phyloP scores from a whole-genome alignment of 2,329 filamentous ascomycete species.

The Microdochium nivale region DNA sequence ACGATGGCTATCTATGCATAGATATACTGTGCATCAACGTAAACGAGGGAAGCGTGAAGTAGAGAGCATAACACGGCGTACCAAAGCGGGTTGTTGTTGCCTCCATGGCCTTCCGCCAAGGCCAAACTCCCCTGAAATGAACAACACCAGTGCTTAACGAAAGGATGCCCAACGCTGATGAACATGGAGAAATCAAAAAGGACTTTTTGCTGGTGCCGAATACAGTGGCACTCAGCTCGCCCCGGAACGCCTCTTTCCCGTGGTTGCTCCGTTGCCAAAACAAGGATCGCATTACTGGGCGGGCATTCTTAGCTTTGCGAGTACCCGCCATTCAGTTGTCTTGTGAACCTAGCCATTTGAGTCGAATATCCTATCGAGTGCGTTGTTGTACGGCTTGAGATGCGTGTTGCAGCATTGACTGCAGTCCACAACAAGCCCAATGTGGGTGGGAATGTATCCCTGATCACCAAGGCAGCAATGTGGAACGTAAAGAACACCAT shows the following conservation, averaged over 20 bases:
- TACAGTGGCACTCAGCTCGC: neutral
- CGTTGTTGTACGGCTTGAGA: too few relatives aligned
- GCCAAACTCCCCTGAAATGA: neutral
- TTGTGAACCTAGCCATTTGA: too few relatives aligned
- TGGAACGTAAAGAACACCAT: neutral
- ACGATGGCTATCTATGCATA: conserved; percentile 1
- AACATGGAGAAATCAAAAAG: neutral
- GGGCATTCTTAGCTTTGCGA: neutral
- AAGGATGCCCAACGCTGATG: neutral
- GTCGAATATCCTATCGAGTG: too few relatives aligned
- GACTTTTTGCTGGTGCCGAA: neutral
- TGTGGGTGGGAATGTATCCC: too few relatives aligned
- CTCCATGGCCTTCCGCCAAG: neutral
- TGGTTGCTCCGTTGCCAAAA: neutral
- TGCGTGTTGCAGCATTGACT: too few relatives aligned
- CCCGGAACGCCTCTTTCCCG: conserved; percentile 2
- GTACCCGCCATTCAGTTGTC: neutral
- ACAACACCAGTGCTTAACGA: neutral
- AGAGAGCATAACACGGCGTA: neutral
- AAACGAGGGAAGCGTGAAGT: neutral
- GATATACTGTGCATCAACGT: neutral
- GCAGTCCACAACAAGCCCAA: too few relatives aligned
- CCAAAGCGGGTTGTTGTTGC: neutral
- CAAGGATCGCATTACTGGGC: neutral
- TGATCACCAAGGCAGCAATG: too few relatives aligned